Base-by-base conservation (phyloP, 2,329 filamentous ascomycete genomes). In the Elsinoe arachidis region DNA sequence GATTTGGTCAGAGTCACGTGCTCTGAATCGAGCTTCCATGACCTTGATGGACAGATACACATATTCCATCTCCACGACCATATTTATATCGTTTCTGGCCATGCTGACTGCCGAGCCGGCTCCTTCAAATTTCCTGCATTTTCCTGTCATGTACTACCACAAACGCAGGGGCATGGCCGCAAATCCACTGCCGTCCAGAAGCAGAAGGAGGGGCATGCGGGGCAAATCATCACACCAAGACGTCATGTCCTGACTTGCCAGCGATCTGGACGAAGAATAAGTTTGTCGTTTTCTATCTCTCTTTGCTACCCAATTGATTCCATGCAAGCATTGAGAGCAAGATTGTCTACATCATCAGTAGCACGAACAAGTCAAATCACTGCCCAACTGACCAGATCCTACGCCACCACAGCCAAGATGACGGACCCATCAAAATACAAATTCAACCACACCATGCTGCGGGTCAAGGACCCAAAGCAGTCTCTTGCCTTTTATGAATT, bases 401-500 rank as follows among this genome's bases (percentile, higher is more conserved):
- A 56, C 55, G 57, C 57, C 14, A 62, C 60, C 52, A 66, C 72
- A 63, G 74, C 77, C 73, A 79, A 73, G 67, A 77, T 78, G 73
- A 82, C 83, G 46, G 78, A 85, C 67, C 75, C 81, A 30, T 76
- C 75, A 61, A 82, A 77, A 64, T 87, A 86, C 74, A 85, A 83
- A 73, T 76, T 84, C 58, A 83, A 85, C 69, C 82, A 82, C 74
- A 75, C 76, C 66, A 80, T 76, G 72, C 62, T 67, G 58, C 87
- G 92, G 72, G 87, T 97, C 69, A 97, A 97, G 74, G 58, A 99
- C 75, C 92, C 92, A 10, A 86, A 91, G 74, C 82, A 79, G 37
- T 68, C 69, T 81, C 84, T 97, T 73, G 87, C 92, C 64, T 99
- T 95, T 74, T 99, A 97, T 74, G 86, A 96, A 70, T 88, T 90